Conservation (phyloP, 2,329 filamentous ascomycete genomes). For the Sclerotinia spermophila region DNA sequence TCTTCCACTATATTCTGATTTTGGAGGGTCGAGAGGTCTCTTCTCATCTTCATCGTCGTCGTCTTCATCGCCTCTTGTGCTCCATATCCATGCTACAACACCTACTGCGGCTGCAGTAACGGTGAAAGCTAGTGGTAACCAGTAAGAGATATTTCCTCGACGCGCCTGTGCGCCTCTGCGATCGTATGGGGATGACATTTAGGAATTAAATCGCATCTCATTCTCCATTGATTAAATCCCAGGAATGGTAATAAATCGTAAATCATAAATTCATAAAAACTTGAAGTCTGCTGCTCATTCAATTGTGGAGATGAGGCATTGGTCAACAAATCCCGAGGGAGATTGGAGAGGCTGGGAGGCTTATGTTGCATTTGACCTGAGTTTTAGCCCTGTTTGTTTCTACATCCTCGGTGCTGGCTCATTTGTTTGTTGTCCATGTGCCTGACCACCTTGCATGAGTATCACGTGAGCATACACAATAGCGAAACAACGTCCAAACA, state of each 20-base stretch:
- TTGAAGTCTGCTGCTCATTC: conserved; percentile 13
- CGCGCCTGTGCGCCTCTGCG: conserved; percentile 44
- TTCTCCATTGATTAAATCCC: conserved; percentile 20
- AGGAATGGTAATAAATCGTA: conserved; percentile 4
- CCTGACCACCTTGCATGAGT: not conserved
- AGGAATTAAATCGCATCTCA: conserved; percentile 33
- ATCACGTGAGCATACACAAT: not conserved
- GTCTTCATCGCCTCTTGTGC: conserved; percentile 73
- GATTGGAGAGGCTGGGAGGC: conserved; percentile 15
- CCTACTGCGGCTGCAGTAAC: conserved; percentile 84
- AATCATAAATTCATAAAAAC: conserved; percentile 18
- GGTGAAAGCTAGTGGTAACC: conserved; percentile 83
- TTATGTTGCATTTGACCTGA: conserved; percentile 5
- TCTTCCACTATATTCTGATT: conserved; percentile 38
- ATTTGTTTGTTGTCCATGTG: not conserved
- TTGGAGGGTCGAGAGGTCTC: conserved; percentile 45
- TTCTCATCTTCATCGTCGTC: conserved; percentile 54
- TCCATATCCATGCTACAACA: conserved; percentile 90
- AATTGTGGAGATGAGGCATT: conserved; percentile 18
- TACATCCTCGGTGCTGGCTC: conserved; percentile 3
- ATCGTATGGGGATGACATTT: conserved; percentile 66
- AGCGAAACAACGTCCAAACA: not conserved
- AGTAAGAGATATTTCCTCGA: conserved; percentile 70
- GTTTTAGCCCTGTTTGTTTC: conserved; percentile 2
- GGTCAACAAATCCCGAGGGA: conserved; percentile 20